phyloP scores from a whole-genome alignment of 169 alveolate species.

The Eimeria praecox region DNA sequence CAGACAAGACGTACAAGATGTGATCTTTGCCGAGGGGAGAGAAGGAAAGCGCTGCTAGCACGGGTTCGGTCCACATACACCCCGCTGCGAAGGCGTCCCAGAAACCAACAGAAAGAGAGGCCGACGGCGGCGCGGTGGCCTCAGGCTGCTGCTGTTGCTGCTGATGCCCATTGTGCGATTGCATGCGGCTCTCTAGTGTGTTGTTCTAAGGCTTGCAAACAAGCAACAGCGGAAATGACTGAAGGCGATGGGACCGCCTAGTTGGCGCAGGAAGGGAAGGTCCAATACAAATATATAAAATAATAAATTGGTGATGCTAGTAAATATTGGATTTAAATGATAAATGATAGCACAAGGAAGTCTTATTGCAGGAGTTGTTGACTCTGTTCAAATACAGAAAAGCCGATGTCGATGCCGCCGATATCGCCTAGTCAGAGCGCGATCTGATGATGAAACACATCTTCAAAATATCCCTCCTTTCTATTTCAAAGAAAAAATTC shows the following conservation, averaged over 20 bases:
- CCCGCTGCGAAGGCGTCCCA: conserved; percentile 55
- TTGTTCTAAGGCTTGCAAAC: neutral
- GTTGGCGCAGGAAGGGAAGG: no score
- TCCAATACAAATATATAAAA: no score
- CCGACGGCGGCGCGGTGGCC: neutral
- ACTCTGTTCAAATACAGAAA: neutral
- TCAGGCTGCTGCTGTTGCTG: conserved; percentile 10
- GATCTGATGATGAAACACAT: neutral
- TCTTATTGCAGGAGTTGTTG: no score
- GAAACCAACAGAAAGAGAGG: conserved; percentile 26
- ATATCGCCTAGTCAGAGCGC: neutral
- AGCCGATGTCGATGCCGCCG: neutral
- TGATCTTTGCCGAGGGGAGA: conserved; percentile 18
- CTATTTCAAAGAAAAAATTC: neutral
- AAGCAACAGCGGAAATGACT: no score
- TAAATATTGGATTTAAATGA: no score
- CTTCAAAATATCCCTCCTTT: neutral
- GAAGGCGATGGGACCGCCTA: no score
- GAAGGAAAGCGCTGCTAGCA: conserved; percentile 20
- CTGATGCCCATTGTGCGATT: neutral
- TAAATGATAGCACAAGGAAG: no score
- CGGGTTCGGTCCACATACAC: conserved; percentile 33
- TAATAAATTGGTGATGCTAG: no score
- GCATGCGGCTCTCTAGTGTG: conserved; percentile 17
- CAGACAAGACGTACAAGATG: neutral